A percentile compares a stretch with the other conserved stretches of the same genome.
phyloP scores from a whole-genome alignment of 2,329 filamentous ascomycete species.

The Aspergillus pseudotamarii region DNA sequence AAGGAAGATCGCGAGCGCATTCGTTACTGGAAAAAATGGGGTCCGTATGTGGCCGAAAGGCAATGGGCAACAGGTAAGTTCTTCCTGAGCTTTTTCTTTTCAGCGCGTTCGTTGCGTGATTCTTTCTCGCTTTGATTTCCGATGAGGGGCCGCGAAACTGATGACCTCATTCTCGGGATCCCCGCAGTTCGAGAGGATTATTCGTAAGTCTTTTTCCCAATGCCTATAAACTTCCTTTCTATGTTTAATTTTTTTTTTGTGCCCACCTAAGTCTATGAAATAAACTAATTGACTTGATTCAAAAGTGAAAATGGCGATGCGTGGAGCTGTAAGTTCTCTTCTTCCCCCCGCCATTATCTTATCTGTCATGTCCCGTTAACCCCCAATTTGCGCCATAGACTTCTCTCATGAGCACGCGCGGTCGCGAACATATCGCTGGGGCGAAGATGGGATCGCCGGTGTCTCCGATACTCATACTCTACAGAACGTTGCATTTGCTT shows the following conservation, averaged over 20 bases:
- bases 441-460: slow-evolving; percentile 94
- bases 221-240: not conserved
- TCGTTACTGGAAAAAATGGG: slow-evolving; percentile 99
- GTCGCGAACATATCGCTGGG: slow-evolving; percentile 89
- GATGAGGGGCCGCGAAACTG: slow-evolving; percentile 17
- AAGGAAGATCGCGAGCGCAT: slow-evolving; percentile 78
- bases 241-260: not conserved
- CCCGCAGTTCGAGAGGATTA: slow-evolving; percentile 84
- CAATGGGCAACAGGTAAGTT: slow-evolving; percentile 88
- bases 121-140: not conserved
- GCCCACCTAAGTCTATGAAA: not conserved
- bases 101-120: no score
- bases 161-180: slow-evolving; percentile 26
- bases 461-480: slow-evolving; percentile 90
- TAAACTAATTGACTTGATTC: slow-evolving; percentile 3
- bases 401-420: slow-evolving; percentile 92
- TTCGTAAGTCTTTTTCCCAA: slow-evolving; percentile 54
- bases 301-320: slow-evolving; percentile 79
- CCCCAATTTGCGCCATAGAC: slow-evolving; percentile 56
- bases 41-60: slow-evolving; percentile 87
- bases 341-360: not conserved
- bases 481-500: slow-evolving; percentile 92
- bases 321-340: slow-evolving; percentile 79
- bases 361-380: not conserved
- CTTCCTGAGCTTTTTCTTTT: not conserved